phyloP scores from a whole-genome alignment of 129 eudicot genomes.

The Erigeron canadensis region DNA sequence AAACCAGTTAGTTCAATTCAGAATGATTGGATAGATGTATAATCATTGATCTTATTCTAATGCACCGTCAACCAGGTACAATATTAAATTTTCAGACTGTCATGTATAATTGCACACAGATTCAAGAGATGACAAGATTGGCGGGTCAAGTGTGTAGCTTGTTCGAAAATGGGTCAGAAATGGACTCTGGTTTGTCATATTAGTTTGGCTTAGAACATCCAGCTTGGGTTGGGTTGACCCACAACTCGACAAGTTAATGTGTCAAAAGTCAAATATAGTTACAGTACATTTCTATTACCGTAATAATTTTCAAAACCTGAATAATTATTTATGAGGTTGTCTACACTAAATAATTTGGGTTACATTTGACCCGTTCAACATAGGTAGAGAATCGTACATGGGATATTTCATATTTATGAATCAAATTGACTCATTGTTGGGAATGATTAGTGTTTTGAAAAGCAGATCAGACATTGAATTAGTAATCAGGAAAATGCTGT shows the following conservation, averaged over 20 bases:
- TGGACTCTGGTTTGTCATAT: too few relatives aligned
- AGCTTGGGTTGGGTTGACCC: neutral
- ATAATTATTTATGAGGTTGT: neutral
- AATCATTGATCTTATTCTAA: constrained; percentile 44
- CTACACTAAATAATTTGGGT: neutral
- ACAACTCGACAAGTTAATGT: neutral
- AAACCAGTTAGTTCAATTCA: constrained; percentile 48
- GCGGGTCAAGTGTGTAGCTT: neutral
- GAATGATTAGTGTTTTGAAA: too few relatives aligned
- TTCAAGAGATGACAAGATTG: neutral
- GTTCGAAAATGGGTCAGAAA: neutral
- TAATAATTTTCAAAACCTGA: too few relatives aligned
- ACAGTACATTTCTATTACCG: too few relatives aligned
- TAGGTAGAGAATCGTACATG: neutral
- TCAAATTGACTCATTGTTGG: neutral
- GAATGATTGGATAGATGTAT: constrained; percentile 67
- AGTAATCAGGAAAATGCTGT: too few relatives aligned
- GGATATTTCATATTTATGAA: neutral
- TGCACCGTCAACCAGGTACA: constrained; percentile 46
- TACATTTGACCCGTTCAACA: neutral
- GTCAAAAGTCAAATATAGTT: too few relatives aligned
- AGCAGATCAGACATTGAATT: neutral
- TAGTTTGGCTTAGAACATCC: too few relatives aligned
- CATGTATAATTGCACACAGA: neutral
- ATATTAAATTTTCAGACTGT: neutral